phyloP scores from a whole-genome alignment of 1,284 basidiomycete species.

The Acaromyces ingoldii region DNA sequence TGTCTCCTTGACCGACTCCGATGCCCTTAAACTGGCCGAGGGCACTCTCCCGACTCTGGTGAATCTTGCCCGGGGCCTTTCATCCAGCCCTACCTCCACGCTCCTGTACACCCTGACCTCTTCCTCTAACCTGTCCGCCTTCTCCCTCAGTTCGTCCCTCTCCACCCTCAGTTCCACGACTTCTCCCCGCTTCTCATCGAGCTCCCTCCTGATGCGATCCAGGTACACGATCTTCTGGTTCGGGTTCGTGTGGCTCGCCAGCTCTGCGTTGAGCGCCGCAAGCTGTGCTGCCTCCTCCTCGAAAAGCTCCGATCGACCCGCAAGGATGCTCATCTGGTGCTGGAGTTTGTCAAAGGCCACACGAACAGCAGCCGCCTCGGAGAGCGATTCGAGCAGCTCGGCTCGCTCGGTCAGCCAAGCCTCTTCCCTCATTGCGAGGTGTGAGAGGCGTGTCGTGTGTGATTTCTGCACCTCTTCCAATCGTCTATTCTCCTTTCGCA shows the following conservation, averaged over 20 bases:
- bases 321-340: background rate
- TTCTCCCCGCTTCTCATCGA: slow-evolving; percentile 61
- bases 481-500: background rate
- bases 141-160: slow-evolving; percentile 23
- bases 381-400: slow-evolving; percentile 6
- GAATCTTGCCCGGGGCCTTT: background rate
- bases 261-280: slow-evolving; percentile 4
- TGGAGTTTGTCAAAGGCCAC: background rate
- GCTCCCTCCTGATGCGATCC: slow-evolving; percentile 3
- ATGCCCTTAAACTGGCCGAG: no score
- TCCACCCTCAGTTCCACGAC: slow-evolving; percentile 46
- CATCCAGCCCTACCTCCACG: background rate
- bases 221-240: slow-evolving; percentile 11
- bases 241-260: slow-evolving; percentile 9
- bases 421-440: background rate
- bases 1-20: no score
- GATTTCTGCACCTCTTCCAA: background rate
- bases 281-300: background rate
- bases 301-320: background rate
- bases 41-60: background rate
- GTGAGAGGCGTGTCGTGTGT: background rate
- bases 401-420: background rate
- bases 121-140: background rate
- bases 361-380: background rate
- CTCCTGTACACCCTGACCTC: background rate